Conservation (phyloP, 139 green algal species). For the Picochlorum sp. region DNA sequence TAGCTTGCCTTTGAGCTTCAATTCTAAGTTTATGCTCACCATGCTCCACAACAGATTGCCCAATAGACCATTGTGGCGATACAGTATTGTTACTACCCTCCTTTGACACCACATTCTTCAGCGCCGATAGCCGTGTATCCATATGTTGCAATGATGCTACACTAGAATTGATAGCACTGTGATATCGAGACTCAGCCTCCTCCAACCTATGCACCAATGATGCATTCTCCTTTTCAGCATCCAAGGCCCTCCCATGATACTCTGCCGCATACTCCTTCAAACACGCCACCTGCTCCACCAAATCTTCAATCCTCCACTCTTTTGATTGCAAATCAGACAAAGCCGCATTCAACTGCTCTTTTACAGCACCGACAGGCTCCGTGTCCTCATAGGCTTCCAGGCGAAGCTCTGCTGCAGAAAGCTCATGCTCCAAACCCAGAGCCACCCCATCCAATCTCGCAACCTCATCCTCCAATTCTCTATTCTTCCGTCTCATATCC, state of each 20-base stretch:
- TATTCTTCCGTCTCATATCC: background rate
- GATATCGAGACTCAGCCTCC: constrained; percentile 1
- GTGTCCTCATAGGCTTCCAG: background rate
- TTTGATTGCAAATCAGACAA: constrained; percentile 10
- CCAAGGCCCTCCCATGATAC: background rate
- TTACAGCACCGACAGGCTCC: background rate
- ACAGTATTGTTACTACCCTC: background rate
- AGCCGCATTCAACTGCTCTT: background rate
- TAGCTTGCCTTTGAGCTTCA: background rate
- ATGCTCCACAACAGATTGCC: background rate
- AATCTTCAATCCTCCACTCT: constrained; percentile 24
- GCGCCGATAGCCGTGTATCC: background rate
- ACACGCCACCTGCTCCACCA: constrained; percentile 3
- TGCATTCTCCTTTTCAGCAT: background rate
- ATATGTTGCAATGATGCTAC: background rate
- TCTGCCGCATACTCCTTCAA: constrained; percentile 2
- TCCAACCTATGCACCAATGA: background rate
- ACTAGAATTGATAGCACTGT: background rate
- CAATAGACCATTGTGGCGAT: background rate
- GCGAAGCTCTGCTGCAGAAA: constrained; percentile 14
- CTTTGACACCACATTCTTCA: background rate
- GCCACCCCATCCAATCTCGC: background rate
- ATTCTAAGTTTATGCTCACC: background rate
- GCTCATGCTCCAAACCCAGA: constrained; percentile 22
- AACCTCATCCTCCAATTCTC: background rate